phyloP scores from a whole-genome alignment of 2,329 filamentous ascomycete species.

The Pseudogymnoascus sp. region DNA sequence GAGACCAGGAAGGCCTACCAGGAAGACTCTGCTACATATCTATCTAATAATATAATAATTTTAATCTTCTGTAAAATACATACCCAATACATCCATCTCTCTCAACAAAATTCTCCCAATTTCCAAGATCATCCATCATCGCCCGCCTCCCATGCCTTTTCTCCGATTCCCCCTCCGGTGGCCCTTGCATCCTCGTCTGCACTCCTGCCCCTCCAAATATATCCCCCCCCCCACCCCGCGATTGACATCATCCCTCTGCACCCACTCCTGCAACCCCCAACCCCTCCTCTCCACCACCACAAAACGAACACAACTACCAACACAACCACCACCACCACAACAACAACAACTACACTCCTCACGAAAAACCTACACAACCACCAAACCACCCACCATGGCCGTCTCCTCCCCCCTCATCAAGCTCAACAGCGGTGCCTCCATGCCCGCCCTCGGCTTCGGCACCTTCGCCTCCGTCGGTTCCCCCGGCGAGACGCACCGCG shows the following conservation, averaged over 20 bases:
- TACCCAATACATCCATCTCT: not conserved
- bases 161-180: not conserved
- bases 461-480: conserved; percentile 21
- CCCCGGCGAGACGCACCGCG: conserved; percentile 36
- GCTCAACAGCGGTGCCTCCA: conserved; percentile 28
- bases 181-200: not conserved
- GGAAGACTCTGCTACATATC: not conserved
- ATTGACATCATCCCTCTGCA: not conserved
- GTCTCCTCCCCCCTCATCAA: conserved; percentile 21
- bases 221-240: not conserved
- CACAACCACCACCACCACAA: not conserved
- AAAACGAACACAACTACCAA: not conserved
- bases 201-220: not conserved
- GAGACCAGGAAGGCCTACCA: not conserved
- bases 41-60: not conserved
- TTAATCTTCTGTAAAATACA: not conserved
- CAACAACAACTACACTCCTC: not conserved
- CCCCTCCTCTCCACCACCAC: not conserved
- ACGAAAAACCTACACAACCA: conserved; percentile 1
- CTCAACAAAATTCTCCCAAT: not conserved
- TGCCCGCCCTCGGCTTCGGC: conserved; percentile 38
- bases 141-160: not conserved
- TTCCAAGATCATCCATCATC: not conserved
- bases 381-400: conserved; percentile 10
- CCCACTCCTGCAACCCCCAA: not conserved